Evolutionary conservation across 495 filamentous ascomycete genomes (phyloP).

Genomic region (Parathielavia appendiculata): DNA sequence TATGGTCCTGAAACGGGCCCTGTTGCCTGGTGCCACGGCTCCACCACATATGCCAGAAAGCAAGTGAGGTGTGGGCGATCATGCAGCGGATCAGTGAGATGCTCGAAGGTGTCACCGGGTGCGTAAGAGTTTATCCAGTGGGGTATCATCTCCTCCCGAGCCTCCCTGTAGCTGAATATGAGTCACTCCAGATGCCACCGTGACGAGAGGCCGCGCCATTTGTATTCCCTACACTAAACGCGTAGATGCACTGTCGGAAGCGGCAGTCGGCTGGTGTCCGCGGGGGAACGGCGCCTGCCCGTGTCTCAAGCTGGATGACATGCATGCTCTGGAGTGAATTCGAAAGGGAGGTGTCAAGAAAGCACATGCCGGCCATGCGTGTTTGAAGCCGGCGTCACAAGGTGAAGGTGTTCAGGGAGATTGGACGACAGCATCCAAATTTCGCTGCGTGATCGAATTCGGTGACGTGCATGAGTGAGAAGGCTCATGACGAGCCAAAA

Average conservation of each 20-base stretch:
- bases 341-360: not conserved
- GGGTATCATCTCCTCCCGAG: not conserved
- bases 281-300: not conserved
- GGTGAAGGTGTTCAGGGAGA: not conserved
- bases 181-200: not conserved
- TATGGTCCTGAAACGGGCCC: not conserved
- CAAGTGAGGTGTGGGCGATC: slow-evolving; percentile 9
- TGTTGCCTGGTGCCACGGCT: not conserved
- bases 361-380: not conserved
- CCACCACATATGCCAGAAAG: not conserved
- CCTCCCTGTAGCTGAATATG: not conserved
- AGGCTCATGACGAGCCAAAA: slow-evolving; percentile 34
- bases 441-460: not conserved
- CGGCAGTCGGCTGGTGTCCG: not conserved
- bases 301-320: not conserved
- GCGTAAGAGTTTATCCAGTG: not conserved
- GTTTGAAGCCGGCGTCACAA: not conserved
- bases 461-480: not conserved
- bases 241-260: not conserved
- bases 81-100: not conserved
- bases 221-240: not conserved
- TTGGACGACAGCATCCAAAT: not conserved
- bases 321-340: not conserved
- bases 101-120: not conserved
- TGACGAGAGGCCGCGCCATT: not conserved